These are phyloP conservation scores for Kodamaea arcana DNA, from an alignment of 1,139 yeast species.

Conservation along the genomic window DNA sequence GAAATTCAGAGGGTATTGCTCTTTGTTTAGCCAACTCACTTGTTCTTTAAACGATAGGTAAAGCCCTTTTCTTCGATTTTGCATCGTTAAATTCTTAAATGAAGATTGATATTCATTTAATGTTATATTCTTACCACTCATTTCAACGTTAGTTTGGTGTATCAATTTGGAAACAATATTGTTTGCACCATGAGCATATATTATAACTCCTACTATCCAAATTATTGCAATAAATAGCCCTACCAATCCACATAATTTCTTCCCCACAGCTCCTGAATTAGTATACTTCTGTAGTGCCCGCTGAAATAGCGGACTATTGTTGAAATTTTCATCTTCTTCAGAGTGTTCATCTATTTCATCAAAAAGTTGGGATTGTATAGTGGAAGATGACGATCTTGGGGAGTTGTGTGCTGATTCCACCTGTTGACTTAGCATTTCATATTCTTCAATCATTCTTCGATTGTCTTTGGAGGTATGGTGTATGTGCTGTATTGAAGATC, in stretches of 20 bases:
- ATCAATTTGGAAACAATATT: conserved; percentile 17
- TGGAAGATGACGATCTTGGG: conserved; percentile 10
- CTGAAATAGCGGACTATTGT: conserved; percentile 24
- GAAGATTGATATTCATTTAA: conserved; percentile 27
- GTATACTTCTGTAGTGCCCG: conserved; percentile 18
- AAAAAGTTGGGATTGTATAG: conserved; percentile 26
- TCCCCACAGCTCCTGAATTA: conserved; percentile 9
- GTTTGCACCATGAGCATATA: conserved; percentile 28
- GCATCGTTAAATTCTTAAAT: conserved; percentile 29
- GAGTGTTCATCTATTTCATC: conserved; percentile 24
- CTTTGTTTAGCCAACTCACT: conserved; percentile 27
- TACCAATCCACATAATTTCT: conserved; percentile 8
- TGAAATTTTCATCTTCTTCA: conserved; percentile 18
- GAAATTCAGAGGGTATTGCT: conserved; percentile 39
- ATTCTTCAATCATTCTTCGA: conserved; percentile 15
- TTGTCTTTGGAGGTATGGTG: no score
- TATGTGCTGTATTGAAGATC: no score
- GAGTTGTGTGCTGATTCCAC: not conserved
- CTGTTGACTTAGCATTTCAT: conserved; percentile 21
- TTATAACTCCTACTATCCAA: conserved; percentile 30
- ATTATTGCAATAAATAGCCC: conserved; percentile 6
- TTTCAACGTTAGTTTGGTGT: conserved; percentile 28
- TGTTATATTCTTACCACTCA: conserved; percentile 29
- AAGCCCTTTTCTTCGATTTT: conserved; percentile 21
- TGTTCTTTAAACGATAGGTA: conserved; percentile 17